phyloP scores from a whole-genome alignment of 129 eudicot species.

The Artemisia argyi region DNA sequence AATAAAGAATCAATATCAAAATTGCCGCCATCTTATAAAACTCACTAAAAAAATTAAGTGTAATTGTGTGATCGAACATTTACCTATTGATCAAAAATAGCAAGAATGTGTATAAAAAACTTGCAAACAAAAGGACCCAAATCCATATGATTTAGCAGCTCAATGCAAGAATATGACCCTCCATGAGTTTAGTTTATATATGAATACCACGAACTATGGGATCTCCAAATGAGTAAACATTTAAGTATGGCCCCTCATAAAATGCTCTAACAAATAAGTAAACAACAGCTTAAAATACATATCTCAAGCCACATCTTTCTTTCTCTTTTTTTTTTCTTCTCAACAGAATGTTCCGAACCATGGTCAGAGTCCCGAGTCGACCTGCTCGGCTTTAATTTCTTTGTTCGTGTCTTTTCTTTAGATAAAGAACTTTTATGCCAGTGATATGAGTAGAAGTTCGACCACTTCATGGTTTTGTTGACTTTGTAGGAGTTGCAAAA shows the following conservation, averaged over 20 bases:
- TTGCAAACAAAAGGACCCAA: background rate
- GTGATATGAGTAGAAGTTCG: conserved; percentile 47
- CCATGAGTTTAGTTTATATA: too few relatives aligned
- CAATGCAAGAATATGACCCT: background rate
- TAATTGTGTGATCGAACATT: too few relatives aligned
- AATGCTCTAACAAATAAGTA: conserved; percentile 9
- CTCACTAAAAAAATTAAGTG: too few relatives aligned
- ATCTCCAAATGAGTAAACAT: background rate
- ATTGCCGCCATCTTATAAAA: too few relatives aligned
- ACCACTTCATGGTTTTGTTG: conserved; percentile 45
- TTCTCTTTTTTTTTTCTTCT: conserved; percentile 59
- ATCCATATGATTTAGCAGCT: background rate
- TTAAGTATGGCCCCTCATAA: conserved; percentile 15
- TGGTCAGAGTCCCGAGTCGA: conserved; percentile 47
- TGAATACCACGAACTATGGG: too few relatives aligned
- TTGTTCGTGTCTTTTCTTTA: conserved; percentile 37
- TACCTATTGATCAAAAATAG: background rate
- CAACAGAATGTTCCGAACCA: conserved; percentile 50
- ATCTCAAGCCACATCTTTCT: conserved; percentile 26
- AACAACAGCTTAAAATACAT: conserved; percentile 1
- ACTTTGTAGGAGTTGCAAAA: conserved; percentile 51
- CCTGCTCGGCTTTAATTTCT: conserved; percentile 30
- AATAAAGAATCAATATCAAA: too few relatives aligned
- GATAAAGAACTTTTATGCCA: conserved; percentile 36
- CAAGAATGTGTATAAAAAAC: background rate